Conservation (phyloP, 495 filamentous ascomycete genomes). For the Penicillium turbatum region DNA sequence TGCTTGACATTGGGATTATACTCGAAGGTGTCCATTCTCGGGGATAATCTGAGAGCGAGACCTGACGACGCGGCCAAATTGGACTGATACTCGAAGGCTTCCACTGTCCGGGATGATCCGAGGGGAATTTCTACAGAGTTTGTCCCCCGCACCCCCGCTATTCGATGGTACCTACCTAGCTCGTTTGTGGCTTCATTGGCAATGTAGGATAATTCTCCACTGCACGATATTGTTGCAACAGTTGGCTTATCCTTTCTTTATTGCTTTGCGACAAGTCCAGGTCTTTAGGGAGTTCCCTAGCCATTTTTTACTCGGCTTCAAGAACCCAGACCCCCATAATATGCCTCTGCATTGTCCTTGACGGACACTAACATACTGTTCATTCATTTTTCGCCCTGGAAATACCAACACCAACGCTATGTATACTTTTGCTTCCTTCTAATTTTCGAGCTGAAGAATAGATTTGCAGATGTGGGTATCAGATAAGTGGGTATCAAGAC, state of each 20-base stretch:
- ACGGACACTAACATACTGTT: background rate
- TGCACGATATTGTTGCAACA: constrained; percentile 20
- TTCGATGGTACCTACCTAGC: background rate
- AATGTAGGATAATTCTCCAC: too few species aligned
- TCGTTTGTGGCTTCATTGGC: too few species aligned
- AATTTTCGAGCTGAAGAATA: background rate
- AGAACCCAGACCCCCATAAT: background rate
- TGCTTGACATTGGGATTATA: constrained; percentile 51
- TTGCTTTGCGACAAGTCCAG: too few species aligned
- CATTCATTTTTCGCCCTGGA: background rate
- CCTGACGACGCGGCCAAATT: background rate
- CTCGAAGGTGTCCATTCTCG: constrained; percentile 54
- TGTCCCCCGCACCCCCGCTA: constrained; percentile 34
- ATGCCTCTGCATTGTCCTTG: background rate
- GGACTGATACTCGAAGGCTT: too few species aligned
- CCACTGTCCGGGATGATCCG: too few species aligned
- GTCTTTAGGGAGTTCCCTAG: background rate
- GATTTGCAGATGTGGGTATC: constrained; percentile 24
- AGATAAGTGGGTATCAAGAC: constrained; percentile 16
- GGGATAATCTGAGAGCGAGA: constrained; percentile 2
- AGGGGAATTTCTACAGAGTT: too few species aligned
- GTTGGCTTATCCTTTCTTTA: constrained; percentile 9
- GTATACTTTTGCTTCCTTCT: constrained; percentile 4
- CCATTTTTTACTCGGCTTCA: background rate
- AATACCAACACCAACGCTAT: constrained; percentile 9